Conservation (phyloP, 805 yeast species). For the Ascoidea asiatica region DNA sequence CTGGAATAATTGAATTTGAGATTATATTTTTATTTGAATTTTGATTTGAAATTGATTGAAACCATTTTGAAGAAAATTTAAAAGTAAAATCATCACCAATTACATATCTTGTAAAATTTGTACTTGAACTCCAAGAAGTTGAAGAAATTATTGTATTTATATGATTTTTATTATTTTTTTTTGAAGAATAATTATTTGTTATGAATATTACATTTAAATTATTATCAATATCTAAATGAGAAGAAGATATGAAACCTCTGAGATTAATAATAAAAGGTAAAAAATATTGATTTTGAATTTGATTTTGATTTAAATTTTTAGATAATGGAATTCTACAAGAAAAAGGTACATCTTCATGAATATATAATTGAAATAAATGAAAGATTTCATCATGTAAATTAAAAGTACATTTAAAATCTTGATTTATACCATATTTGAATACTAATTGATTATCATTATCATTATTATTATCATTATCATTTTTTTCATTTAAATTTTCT, state of each 20-base stretch:
- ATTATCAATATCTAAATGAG: slow-evolving; percentile 57
- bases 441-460: slow-evolving; percentile 37
- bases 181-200: slow-evolving; percentile 15
- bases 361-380: slow-evolving; percentile 61
- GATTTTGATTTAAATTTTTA: slow-evolving; percentile 21
- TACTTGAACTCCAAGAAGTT: slow-evolving; percentile 46
- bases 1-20: neutral
- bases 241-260: slow-evolving; percentile 52
- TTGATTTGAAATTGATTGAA: slow-evolving; percentile 6
- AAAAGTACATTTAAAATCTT: slow-evolving; percentile 46
- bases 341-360: slow-evolving; percentile 69
- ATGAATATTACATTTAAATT: slow-evolving; percentile 39
- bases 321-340: slow-evolving; percentile 50
- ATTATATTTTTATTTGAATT: neutral
- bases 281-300: slow-evolving; percentile 2
- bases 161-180: too few species aligned
- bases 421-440: slow-evolving; percentile 36
- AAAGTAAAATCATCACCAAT: slow-evolving; percentile 54
- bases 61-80: slow-evolving; percentile 48
- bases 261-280: slow-evolving; percentile 51
- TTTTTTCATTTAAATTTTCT: too few species aligned
- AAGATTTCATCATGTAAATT: slow-evolving; percentile 48
- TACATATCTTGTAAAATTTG: slow-evolving; percentile 43
- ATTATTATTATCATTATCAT: too few species aligned
- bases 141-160: slow-evolving; percentile 39